These are phyloP conservation scores for Paecilomyces sp. DNA, from an alignment of 2,329 filamentous ascomycete species.

Conservation along the genomic window DNA sequence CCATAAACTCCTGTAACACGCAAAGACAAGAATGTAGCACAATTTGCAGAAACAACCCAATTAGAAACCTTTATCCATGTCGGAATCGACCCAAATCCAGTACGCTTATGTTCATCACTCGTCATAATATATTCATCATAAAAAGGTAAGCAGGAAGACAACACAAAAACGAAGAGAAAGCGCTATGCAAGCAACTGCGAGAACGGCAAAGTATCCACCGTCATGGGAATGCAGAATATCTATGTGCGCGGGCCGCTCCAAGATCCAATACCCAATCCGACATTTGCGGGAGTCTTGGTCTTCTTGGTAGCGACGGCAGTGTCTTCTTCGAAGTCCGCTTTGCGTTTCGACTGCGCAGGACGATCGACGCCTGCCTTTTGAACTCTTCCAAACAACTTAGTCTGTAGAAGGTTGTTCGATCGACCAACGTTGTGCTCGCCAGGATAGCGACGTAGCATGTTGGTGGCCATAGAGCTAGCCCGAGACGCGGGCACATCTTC, in stretches of 20 bases:
- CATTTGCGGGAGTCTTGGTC: constrained; percentile 39
- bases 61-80: neutral
- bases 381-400: constrained; percentile 56
- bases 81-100: neutral
- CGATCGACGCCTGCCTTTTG: constrained; percentile 47
- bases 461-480: constrained; percentile 69
- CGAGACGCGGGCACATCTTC: constrained; percentile 66
- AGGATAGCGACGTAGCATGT: constrained; percentile 59
- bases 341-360: constrained; percentile 28
- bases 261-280: constrained; percentile 52
- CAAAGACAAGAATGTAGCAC: neutral
- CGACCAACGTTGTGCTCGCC: constrained; percentile 34
- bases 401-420: constrained; percentile 47
- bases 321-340: constrained; percentile 30
- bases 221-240: constrained; percentile 4
- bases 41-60: neutral
- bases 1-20: neutral
- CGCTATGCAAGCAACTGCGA: neutral
- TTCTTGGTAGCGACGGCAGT: constrained; percentile 39
- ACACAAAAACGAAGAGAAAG: constrained; percentile 4
- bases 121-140: neutral
- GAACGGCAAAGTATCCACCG: neutral
- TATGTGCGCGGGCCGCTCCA: constrained; percentile 22
- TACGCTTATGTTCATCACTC: neutral
- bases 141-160: neutral